These are phyloP conservation scores for Strobilomyces dryophilus DNA, from an alignment of 768 basidiomycete species.

Conservation along the genomic window DNA sequence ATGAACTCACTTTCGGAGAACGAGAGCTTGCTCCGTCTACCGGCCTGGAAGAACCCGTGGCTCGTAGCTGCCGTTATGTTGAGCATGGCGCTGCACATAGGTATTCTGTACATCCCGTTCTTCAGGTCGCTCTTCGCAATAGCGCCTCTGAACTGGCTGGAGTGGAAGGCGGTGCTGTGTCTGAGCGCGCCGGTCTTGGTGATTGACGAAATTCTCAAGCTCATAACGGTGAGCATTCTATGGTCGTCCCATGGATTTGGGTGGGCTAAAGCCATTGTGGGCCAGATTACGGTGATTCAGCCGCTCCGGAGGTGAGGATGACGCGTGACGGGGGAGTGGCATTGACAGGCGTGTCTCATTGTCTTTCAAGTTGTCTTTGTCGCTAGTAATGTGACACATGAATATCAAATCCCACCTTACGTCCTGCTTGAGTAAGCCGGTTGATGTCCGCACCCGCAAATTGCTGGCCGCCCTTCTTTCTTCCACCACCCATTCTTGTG, in stretches of 20 bases:
- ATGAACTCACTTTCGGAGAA: constrained; percentile 99
- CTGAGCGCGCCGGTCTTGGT: constrained; percentile 85
- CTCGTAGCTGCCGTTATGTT: constrained; percentile 84
- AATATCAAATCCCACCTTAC: not conserved
- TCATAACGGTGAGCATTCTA: constrained; percentile 55
- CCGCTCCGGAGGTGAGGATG: constrained; percentile 43
- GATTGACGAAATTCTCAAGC: constrained; percentile 90
- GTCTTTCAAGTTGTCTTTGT: not conserved
- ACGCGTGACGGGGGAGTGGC: not conserved
- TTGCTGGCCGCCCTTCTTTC: not conserved
- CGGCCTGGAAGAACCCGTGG: constrained; percentile 93
- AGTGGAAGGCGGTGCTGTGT: constrained; percentile 91
- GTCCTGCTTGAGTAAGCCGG: constrained; percentile 9
- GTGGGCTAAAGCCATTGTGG: not conserved
- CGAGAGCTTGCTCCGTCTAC: constrained; percentile 83
- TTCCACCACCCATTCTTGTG: not conserved
- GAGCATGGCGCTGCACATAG: constrained; percentile 91
- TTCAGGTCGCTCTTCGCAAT: constrained; percentile 90
- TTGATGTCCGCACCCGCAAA: not conserved
- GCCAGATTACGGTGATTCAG: constrained; percentile 53
- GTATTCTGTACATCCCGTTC: constrained; percentile 96
- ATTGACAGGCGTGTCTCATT: not conserved
- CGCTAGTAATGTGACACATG: not conserved
- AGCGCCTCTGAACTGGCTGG: constrained; percentile 87
- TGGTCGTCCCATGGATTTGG: not conserved